These are phyloP conservation scores for Gossypium australe DNA, from an alignment of 345 rosid species.

Conservation along the genomic window DNA sequence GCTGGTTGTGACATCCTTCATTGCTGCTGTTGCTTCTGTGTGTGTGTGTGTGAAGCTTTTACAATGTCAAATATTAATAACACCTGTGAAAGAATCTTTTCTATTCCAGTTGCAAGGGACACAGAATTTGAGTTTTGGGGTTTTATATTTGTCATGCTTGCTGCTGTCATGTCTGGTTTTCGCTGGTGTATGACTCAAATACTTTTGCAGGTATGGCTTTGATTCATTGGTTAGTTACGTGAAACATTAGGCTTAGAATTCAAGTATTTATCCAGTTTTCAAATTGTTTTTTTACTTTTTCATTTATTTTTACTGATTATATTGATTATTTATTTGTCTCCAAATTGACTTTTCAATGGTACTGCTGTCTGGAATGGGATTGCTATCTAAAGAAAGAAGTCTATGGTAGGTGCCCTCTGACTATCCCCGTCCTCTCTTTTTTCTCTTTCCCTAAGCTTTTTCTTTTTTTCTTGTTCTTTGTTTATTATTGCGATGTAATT, in stretches of 20 bases:
- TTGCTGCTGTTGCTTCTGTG: background rate
- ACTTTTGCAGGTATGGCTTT: slow-evolving; percentile 73
- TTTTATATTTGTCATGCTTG: slow-evolving; percentile 89
- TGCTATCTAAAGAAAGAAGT: slow-evolving; percentile 68
- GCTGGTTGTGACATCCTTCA: background rate
- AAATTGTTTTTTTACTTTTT: background rate
- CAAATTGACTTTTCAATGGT: slow-evolving; percentile 27
- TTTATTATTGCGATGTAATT: background rate
- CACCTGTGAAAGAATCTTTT: slow-evolving; percentile 15
- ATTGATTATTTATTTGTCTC: slow-evolving; percentile 20
- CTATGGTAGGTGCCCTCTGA: slow-evolving; percentile 50
- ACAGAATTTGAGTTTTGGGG: slow-evolving; percentile 98
- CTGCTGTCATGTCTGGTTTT: slow-evolving; percentile 99
- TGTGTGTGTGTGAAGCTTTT: background rate
- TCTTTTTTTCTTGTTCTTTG: background rate
- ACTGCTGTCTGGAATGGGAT: slow-evolving; percentile 29
- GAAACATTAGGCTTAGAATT: background rate
- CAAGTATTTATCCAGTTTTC: slow-evolving; percentile 10
- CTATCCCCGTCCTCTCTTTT: background rate
- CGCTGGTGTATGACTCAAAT: slow-evolving; percentile 99
- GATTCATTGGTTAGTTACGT: background rate
- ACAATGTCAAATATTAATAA: slow-evolving; percentile 2
- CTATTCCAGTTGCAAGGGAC: slow-evolving; percentile 81
- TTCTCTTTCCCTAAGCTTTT: background rate
- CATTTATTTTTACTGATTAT: slow-evolving; percentile 16